A percentile compares a stretch with the other conserved stretches of the same genome.
Evolutionary conservation across 371 early-diverging fungal species (phyloP).

Genomic region (Mucor lusitanicus): DNA sequence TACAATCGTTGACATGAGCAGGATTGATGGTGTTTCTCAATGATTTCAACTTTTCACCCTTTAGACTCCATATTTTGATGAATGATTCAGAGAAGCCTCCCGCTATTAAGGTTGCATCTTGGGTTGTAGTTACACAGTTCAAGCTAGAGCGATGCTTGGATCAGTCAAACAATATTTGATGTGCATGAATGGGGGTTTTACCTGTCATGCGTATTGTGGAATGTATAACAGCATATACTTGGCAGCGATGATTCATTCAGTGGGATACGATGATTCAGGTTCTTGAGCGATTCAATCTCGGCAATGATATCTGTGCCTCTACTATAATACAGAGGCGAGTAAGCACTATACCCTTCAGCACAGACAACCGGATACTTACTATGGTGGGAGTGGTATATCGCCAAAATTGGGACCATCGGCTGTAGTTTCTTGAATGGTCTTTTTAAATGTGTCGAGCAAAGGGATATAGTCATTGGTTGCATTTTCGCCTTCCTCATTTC

Average conservation of each 20-base stretch:
- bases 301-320: conserved; percentile 70
- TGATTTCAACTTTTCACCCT: conserved; percentile 63
- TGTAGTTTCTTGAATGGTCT: conserved; percentile 36
- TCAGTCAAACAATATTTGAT: not conserved
- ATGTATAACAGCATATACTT: conserved; percentile 96
- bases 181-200: conserved; percentile 12
- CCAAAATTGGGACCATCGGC: conserved; percentile 45
- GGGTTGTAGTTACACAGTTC: conserved; percentile 71
- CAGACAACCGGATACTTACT: conserved; percentile 44
- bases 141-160: conserved; percentile 34
- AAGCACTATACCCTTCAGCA: not conserved
- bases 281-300: conserved; percentile 75
- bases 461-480: conserved; percentile 7
- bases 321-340: conserved; percentile 25
- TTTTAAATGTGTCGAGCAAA: conserved; percentile 48
- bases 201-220: conserved; percentile 92
- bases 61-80: conserved; percentile 83
- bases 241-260: conserved; percentile 79
- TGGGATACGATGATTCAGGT: conserved; percentile 76
- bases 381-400: conserved; percentile 70
- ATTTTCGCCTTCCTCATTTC: conserved; percentile 21
- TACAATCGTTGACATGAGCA: conserved; percentile 55
- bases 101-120: conserved; percentile 74
- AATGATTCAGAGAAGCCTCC: conserved; percentile 88
- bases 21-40: conserved; percentile 62